Conservation (phyloP, 1,139 yeast species). For the Yarrowia galli region DNA sequence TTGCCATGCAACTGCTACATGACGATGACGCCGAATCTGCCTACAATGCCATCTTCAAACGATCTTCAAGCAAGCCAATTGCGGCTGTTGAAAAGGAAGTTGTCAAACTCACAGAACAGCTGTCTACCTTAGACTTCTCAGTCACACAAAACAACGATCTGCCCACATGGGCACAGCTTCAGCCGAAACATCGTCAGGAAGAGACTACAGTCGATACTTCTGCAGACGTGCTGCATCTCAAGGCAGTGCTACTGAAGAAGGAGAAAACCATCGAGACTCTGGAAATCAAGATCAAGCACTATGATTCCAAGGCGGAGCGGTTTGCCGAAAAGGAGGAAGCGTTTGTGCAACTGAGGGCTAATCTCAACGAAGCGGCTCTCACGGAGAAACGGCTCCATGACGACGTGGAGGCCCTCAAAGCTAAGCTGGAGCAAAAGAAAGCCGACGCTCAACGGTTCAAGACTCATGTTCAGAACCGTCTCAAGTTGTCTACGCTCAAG, state of each 20-base stretch:
- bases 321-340: constrained; percentile 51
- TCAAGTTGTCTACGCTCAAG: constrained; percentile 26
- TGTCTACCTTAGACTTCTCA: constrained; percentile 6
- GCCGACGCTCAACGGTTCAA: constrained; percentile 27
- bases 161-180: constrained; percentile 30
- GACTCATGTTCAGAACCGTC: constrained; percentile 35
- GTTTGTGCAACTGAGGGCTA: constrained; percentile 46
- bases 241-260: constrained; percentile 41
- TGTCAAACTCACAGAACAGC: constrained; percentile 8
- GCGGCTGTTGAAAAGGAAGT: constrained; percentile 18
- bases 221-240: constrained; percentile 19
- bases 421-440: constrained; percentile 43
- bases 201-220: constrained; percentile 6
- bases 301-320: constrained; percentile 56
- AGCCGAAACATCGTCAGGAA: constrained; percentile 7
- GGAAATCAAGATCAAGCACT: constrained; percentile 55
- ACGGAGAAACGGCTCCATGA: constrained; percentile 41
- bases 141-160: constrained; percentile 10
- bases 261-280: constrained; percentile 56
- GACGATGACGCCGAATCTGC: constrained; percentile 20
- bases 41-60: constrained; percentile 7
- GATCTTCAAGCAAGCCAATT: constrained; percentile 14
- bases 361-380: constrained; percentile 20
- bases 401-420: constrained; percentile 9
- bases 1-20: not conserved